Evolutionary conservation across 2,329 filamentous ascomycete species (phyloP).

Genomic region (Capronia americana): DNA sequence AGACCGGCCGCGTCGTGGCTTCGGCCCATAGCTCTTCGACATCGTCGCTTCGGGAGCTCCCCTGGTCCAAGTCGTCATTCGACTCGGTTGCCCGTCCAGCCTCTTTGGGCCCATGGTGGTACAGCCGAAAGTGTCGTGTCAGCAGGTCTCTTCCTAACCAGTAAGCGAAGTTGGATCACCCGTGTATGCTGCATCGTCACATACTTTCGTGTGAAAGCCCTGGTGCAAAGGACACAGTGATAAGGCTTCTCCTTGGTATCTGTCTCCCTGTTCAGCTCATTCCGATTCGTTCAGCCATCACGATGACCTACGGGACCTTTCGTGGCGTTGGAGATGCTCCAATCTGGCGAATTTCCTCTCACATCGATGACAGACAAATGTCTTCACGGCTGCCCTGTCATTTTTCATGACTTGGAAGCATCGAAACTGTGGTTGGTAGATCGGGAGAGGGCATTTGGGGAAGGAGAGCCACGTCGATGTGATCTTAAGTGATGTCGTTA

Average conservation of each 20-base stretch:
- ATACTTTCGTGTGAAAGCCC: conserved; percentile 7
- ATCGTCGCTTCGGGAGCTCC: not conserved
- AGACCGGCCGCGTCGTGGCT: not conserved
- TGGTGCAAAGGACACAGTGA: not conserved
- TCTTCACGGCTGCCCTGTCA: not conserved
- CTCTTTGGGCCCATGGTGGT: not conserved
- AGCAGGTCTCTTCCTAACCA: conserved; percentile 6
- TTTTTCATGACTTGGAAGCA: conserved; percentile 1
- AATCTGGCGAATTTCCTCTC: conserved; percentile 42
- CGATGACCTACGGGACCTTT: conserved; percentile 37
- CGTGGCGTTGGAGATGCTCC: conserved; percentile 50
- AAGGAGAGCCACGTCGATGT: not conserved
- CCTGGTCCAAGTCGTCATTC: not conserved
- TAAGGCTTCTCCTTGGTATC: conserved; percentile 16
- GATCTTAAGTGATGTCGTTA: not conserved
- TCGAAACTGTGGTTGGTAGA: not conserved
- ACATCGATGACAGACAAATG: conserved; percentile 25
- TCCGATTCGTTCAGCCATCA: not conserved
- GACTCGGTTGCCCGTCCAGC: not conserved
- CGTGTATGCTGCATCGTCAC: not conserved
- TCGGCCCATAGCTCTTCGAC: not conserved
- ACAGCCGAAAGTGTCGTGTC: conserved; percentile 5
- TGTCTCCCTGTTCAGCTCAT: not conserved
- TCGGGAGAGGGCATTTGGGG: not conserved
- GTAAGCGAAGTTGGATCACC: not conserved